A percentile compares a stretch with the other conserved stretches of the same genome.
These are phyloP conservation scores for Colletotrichum aenigma DNA, from an alignment of 2,329 filamentous ascomycete species.

Conservation along the genomic window DNA sequence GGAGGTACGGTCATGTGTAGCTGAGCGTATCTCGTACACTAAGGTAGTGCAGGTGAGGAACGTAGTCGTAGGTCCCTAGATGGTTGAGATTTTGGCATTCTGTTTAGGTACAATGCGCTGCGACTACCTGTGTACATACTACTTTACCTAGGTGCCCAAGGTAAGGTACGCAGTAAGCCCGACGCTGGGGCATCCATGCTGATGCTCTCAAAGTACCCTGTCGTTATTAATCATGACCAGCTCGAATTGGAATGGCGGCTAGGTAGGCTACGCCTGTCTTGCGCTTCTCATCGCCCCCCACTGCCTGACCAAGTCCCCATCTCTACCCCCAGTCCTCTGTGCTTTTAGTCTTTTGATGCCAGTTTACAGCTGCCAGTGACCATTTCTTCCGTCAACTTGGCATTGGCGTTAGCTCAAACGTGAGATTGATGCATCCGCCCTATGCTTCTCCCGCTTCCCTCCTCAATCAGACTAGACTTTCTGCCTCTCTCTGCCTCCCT, in stretches of 20 bases:
- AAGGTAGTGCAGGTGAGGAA: not conserved
- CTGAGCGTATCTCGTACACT: not conserved
- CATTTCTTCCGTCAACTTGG: not conserved
- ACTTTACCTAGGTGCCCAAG: not conserved
- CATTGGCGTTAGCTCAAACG: not conserved
- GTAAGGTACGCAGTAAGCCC: not conserved
- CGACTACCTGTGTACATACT: not conserved
- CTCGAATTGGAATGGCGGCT: slow-evolving; percentile 10
- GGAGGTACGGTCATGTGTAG: not conserved
- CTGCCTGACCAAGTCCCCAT: not conserved
- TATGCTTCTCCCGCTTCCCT: not conserved
- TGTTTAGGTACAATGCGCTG: not conserved
- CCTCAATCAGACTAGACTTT: not conserved
- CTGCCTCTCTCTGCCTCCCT: not conserved
- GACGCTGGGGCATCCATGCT: not conserved
- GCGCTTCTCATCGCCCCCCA: not conserved
- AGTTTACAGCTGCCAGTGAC: not conserved
- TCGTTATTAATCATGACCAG: slow-evolving; percentile 3
- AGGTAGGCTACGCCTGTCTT: not conserved
- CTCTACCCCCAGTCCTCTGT: not conserved
- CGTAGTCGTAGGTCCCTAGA: too few relatives aligned
- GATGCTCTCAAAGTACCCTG: not conserved
- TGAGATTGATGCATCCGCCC: not conserved
- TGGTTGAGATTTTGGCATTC: too few relatives aligned
- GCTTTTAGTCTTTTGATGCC: not conserved